phyloP scores from a whole-genome alignment of 306 rosid genomes.

The Cucurbita pepo region DNA sequence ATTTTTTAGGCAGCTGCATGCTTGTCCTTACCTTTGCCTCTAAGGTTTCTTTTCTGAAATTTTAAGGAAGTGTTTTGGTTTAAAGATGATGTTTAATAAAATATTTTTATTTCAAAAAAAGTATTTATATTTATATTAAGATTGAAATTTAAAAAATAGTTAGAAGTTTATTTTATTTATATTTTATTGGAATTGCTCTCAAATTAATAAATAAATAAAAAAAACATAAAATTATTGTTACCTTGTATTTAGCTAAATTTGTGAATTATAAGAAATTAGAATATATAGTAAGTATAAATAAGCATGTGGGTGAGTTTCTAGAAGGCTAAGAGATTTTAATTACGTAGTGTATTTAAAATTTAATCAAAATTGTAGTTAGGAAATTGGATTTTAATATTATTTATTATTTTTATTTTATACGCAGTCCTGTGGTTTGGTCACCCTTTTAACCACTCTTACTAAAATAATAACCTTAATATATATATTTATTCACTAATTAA shows the following conservation, averaged over 20 bases:
- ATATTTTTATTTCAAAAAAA: too few relatives aligned
- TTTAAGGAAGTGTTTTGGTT: too few relatives aligned
- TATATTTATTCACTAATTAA: not conserved
- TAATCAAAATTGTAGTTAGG: conserved; percentile 41
- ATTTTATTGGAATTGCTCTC: too few relatives aligned
- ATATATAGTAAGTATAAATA: too few relatives aligned
- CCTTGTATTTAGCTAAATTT: not conserved
- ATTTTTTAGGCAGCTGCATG: not conserved
- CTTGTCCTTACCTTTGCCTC: not conserved
- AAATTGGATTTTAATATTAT: not conserved
- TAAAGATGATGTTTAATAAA: too few relatives aligned
- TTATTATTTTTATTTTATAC: not conserved
- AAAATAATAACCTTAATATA: not conserved
- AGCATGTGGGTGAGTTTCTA: not conserved
- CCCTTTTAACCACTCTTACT: conserved; percentile 52
- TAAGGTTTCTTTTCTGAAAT: not conserved
- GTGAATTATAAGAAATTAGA: not conserved
- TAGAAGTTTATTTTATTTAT: too few relatives aligned
- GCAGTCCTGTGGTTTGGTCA: conserved; percentile 58
- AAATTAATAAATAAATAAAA: too few relatives aligned
- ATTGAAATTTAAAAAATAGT: too few relatives aligned
- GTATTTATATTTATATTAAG: too few relatives aligned
- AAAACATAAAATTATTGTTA: not conserved
- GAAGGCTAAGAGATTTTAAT: not conserved
- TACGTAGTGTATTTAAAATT: conserved; percentile 19